Evolutionary conservation across 371 early-diverging fungal genomes (phyloP), one percentile per base, ranked within the genome.

Genomic region (Apophysomyces trapeziformis): DNA sequence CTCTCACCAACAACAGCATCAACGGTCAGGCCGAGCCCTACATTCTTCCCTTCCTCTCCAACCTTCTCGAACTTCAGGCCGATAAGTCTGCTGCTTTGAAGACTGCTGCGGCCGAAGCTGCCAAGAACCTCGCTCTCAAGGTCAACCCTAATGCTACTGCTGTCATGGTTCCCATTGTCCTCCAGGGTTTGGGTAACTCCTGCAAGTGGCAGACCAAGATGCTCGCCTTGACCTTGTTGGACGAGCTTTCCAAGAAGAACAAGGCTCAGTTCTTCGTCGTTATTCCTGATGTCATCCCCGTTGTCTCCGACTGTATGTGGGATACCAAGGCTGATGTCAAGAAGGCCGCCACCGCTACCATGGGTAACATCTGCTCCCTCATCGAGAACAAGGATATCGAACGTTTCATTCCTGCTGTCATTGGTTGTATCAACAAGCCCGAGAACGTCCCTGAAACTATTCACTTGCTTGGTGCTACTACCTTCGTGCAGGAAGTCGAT

Each of bases 121-220:
- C 85, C 45, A 79, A 75, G 47, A 79, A 81, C 38, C 64, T 91
- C 37, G 61, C 83, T 66, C 70, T 67, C 21, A 77, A 77, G 57
- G 70, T 86, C 60, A 85, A 86, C 9, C 82, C 88, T 9, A 72
- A 83, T 63, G 84, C 89, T 37, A 80, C 86, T 45, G 72, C 75
- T 18, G 70, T 79, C 50, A 66, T 89, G n/a, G 72, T 91, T 16
- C 91, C 91, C 14, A 63, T 77, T 56, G 75, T 91, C 35, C 79
- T 83, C 44, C 85, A 87, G 26, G 82, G 77, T 66, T 82, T 89
- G 65, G 78, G 71, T 62, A 85, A 89, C 74, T 84, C 87, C 50
- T 87, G 85, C 66, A 92, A 92, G 75, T 92, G 92, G 92, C 92
- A 91, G 74, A 87, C 90, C 63, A 88, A 89, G 77, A 84, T 86